phyloP scores from a whole-genome alignment of 2,329 filamentous ascomycete species.

The Gliomastix tumulicola region DNA sequence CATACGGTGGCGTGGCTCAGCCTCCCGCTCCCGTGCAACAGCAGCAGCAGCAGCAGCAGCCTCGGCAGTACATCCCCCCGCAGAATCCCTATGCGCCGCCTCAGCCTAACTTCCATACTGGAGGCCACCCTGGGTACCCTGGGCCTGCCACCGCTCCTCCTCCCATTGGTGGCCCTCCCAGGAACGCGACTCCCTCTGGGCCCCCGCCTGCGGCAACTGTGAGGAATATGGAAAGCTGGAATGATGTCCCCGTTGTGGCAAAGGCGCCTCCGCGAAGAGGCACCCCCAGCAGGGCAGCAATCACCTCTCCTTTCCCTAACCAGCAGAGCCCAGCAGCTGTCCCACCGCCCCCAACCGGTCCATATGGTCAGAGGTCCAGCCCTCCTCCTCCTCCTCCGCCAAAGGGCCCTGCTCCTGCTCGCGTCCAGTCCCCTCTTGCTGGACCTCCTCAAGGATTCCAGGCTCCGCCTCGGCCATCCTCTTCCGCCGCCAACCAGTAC shows the following conservation, averaged over 20 bases:
- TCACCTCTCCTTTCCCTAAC: constrained; percentile 70
- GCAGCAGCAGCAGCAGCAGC: no score
- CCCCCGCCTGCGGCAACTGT: constrained; percentile 65
- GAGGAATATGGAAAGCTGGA: constrained; percentile 78
- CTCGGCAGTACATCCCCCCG: constrained; percentile 1
- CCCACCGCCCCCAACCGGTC: constrained; percentile 46
- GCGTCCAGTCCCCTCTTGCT: constrained; percentile 65
- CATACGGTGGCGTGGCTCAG: constrained; percentile 16
- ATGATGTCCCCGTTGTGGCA: constrained; percentile 83
- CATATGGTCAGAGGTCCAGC: constrained; percentile 56
- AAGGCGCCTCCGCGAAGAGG: constrained; percentile 66
- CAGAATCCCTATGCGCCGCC: constrained; percentile 4
- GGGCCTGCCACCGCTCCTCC: constrained; percentile 22
- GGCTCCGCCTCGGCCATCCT: constrained; percentile 51
- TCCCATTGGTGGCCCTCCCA: constrained; percentile 32
- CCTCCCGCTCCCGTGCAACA: constrained; percentile 16
- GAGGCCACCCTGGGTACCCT: constrained; percentile 31
- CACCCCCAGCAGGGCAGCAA: constrained; percentile 64
- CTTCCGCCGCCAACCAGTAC: constrained; percentile 54
- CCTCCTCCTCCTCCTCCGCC: constrained; percentile 78
- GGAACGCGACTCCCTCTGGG: constrained; percentile 60
- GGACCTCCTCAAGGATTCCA: constrained; percentile 45
- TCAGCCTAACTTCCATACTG: constrained; percentile 48
- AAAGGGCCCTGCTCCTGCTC: constrained; percentile 65
- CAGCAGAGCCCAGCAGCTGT: constrained; percentile 49